Evolutionary conservation across 345 rosid genomes (phyloP), one percentile per base, ranked within the genome.

Genomic region (Cardamine occulta): DNA sequence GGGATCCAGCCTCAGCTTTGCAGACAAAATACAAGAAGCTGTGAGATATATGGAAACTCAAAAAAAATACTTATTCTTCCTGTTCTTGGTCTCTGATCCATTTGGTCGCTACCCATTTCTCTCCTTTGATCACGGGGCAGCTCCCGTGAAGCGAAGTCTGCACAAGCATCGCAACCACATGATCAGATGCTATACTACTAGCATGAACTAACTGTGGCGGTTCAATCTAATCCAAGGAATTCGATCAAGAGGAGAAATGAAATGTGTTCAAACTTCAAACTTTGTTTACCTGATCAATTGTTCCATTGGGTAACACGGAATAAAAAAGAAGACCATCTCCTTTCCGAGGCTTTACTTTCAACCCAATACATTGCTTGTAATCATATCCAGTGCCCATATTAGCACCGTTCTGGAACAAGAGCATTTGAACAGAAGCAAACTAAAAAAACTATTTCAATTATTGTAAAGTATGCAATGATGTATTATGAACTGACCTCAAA

Each of bases 71-170:
- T 78, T 28, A 78, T 39, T 78, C 77, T 67, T 67, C 35, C 6
- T 83, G 81, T 10, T 55, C 81, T 85, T 79, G 89, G 67, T 91
- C 90, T 82, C 97, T 86, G 72, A 91, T 86, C 97, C 96, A 91
- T 82, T 91, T 91, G 42, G 97, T 82, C 1, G 91, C 97, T 58
- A 89, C 96, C 97, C 97, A 91, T 80, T 91, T 91, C 85, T 91
- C 86, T 65, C 97, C 97, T 66, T 75, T 82, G 67, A 79, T 80
- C 48, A 91, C 96, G 0, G 96, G 89, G 67, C 96, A 91, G 79
- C 97, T 91, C 66, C 97, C 97, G 47, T 91, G 97, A 73, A 91
- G 87, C 8, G 97, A 91, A 68, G 89, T 83, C 97, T 89, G 85
- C 83, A 73, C 66, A 77, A 74, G 31, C 54, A 70, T 51, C 31